Evolutionary conservation across 257 asterid species (phyloP).

Genomic region (Solanum tarijense): DNA sequence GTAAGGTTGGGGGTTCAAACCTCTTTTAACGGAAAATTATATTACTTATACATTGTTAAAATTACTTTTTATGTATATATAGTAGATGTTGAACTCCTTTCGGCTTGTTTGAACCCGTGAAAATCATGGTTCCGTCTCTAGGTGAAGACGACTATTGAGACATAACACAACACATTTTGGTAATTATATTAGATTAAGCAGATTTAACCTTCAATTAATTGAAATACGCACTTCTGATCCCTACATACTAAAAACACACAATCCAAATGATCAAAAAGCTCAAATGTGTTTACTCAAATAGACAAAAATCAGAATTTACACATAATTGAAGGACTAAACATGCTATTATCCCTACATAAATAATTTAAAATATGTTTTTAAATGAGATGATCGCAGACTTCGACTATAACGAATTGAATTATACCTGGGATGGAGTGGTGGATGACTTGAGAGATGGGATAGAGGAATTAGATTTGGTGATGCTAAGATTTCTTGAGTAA

Average conservation of each 20-base stretch:
- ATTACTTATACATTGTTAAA: background rate
- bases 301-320: background rate
- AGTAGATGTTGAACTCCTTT: too few species aligned
- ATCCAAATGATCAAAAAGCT: background rate
- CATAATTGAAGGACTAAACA: background rate
- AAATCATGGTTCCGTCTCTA: background rate
- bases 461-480: conserved; percentile 12
- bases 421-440: conserved; percentile 39
- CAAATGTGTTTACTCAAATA: background rate
- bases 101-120: background rate
- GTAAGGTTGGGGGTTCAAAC: background rate
- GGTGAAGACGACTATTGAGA: background rate
- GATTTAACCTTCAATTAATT: background rate
- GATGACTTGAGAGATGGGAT: conserved; percentile 12
- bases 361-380: background rate
- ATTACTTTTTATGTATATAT: too few species aligned
- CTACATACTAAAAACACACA: background rate
- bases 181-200: background rate
- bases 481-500: conserved; percentile 30
- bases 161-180: background rate
- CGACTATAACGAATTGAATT: background rate
- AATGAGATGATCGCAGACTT: background rate
- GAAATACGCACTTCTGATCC: background rate
- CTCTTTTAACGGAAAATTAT: too few species aligned
- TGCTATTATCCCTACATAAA: background rate